Evolutionary conservation across 306 rosid species (phyloP).

Genomic region (Prunus mira): DNA sequence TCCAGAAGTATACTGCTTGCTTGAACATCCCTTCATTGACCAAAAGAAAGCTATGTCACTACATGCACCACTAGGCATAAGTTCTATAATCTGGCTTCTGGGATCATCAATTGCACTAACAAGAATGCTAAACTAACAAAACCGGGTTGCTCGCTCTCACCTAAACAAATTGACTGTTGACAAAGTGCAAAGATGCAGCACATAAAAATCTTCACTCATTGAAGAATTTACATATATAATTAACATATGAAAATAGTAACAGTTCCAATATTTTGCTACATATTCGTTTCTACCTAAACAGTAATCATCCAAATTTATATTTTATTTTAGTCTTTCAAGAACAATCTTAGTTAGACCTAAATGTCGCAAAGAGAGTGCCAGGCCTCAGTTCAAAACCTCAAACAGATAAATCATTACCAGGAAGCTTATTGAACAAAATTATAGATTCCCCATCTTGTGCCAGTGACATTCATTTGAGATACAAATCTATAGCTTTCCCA

Average conservation of each 20-base stretch:
- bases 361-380: not conserved
- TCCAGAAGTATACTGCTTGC: constrained; percentile 95
- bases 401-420: not conserved
- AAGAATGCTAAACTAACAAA: not conserved
- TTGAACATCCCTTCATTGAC: constrained; percentile 75
- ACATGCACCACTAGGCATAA: constrained; percentile 3
- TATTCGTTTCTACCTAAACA: not conserved
- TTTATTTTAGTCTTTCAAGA: not conserved
- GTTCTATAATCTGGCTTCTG: not conserved
- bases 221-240: not conserved
- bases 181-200: not conserved
- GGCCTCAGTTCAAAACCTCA: not conserved
- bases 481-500: not conserved
- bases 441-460: not conserved
- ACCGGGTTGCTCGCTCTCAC: not conserved
- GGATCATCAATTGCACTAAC: not conserved
- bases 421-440: not conserved
- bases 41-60: constrained; percentile 33
- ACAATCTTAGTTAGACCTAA: not conserved
- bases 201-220: not conserved
- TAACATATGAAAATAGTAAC: not conserved
- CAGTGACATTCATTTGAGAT: not conserved
- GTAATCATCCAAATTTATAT: not conserved
- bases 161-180: not conserved
- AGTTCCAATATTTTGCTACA: not conserved